Evolutionary conservation across 2,329 filamentous ascomycete species (phyloP), one percentile per base, ranked within the genome.

Genomic region (Chrysosporium queenslandicum): DNA sequence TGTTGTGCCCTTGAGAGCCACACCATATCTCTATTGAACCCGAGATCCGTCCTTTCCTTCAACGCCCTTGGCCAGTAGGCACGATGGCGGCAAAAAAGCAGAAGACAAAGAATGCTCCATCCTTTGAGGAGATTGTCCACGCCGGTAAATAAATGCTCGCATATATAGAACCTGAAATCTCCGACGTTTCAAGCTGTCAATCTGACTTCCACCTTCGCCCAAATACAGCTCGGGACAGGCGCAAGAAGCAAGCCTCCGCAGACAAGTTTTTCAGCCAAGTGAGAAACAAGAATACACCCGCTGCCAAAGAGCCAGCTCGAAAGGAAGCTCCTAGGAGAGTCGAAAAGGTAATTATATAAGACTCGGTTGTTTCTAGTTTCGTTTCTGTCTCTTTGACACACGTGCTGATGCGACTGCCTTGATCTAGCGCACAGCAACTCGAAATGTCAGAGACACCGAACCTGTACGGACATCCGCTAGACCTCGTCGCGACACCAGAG

Each of bases 261-360:
- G 77, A 78, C 58, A 69, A 80, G 61, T 77, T 84, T 39, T 73
- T 83, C 27, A 77, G 78, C 40, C 72, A 70, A 57, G 75, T 73
- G 55, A 72, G 77, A 58, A 71, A 74, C 58, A 64, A 71, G 11
- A 76, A 70, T 59, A 70, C 69, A 4, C 70, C 76, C 9, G 71
- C 70, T 16, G 65, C 72, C 21, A 45, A 46, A 32, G 29, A 46
- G 34, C 36, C 57, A 52, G 70, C 60, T 55, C 66, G 66, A 57
- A 68, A 66, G 55, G 63, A 70, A 68, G 60, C 72, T 66, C 63
- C 73, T 71, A 57, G 70, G 66, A 72, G 79, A 65, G 76, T 82
- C 30, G 71, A 71, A 55, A 83, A 83, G 74, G 78, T 71, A 67
- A 55, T 55, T 16, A 11, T 34, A 21, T 46, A 5, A 8, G 23